Evolutionary conservation across 139 green algal genomes (phyloP).

Genomic region (Chlorella ohadii): DNA sequence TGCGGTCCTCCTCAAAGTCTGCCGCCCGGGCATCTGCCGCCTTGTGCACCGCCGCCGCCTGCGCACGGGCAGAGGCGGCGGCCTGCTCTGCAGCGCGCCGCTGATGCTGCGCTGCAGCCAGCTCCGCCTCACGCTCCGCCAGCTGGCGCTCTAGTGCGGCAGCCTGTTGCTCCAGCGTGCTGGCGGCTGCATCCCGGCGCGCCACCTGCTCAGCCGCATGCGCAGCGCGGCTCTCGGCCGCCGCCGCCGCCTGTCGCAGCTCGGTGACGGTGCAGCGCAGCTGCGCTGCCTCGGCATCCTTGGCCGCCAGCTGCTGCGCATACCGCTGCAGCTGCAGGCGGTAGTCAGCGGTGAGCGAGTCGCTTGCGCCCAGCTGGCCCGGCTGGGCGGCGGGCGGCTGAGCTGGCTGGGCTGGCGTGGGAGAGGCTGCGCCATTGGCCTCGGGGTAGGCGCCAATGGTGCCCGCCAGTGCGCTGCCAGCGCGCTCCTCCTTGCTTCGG

Average conservation of each 20-base stretch:
- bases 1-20: constrained; percentile 25
- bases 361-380: too few relatives aligned
- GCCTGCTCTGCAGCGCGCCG: constrained; percentile 5
- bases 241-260: constrained; percentile 1
- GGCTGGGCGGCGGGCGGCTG: not conserved
- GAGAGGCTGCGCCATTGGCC: not conserved
- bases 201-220: not conserved
- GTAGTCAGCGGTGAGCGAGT: not conserved
- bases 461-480: not conserved
- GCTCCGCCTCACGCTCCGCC: constrained; percentile 10
- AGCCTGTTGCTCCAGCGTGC: not conserved
- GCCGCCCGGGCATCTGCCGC: not conserved
- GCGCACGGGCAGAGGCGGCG: not conserved
- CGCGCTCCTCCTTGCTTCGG: not conserved
- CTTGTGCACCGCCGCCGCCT: constrained; percentile 36
- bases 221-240: not conserved
- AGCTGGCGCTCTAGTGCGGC: constrained; percentile 6
- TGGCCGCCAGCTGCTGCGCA: not conserved
- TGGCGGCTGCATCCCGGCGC: not conserved
- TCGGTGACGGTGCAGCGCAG: not conserved
- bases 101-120: not conserved
- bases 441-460: not conserved
- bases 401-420: too few relatives aligned
- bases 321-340: constrained; percentile 25
- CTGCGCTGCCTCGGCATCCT: not conserved